Conservation (phyloP, 768 basidiomycete species). For the Hortiboletus flavorubellus region DNA sequence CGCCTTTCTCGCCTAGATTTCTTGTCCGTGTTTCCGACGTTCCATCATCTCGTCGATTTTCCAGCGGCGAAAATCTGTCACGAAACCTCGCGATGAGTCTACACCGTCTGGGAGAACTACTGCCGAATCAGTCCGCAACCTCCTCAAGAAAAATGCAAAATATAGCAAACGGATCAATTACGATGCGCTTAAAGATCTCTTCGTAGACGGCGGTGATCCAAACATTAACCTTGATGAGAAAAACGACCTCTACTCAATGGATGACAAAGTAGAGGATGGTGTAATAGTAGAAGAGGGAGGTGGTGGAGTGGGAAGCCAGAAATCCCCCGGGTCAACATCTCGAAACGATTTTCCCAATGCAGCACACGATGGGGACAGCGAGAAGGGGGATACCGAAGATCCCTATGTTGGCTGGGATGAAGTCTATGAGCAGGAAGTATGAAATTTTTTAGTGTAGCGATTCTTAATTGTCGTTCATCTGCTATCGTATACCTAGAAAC, state of each 20-base stretch:
- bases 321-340: conserved; percentile 33
- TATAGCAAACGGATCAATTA: conserved; percentile 96
- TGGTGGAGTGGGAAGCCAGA: conserved; percentile 30
- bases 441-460: neutral
- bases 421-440: conserved; percentile 71
- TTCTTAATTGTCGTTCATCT: neutral
- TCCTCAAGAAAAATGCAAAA: conserved; percentile 81
- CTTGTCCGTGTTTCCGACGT: conserved; percentile 15
- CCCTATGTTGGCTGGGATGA: conserved; percentile 41
- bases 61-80: conserved; percentile 66
- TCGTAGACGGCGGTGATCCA: conserved; percentile 42
- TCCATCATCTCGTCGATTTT: conserved; percentile 8
- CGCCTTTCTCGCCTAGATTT: conserved; percentile 44
- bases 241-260: conserved; percentile 52
- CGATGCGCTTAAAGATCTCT: conserved; percentile 79
- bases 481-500: neutral
- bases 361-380: conserved; percentile 27
- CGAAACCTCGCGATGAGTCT: conserved; percentile 70
- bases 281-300: conserved; percentile 39
- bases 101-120: conserved; percentile 43
- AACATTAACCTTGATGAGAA: conserved; percentile 37
- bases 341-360: conserved; percentile 2
- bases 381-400: conserved; percentile 38
- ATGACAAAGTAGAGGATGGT: conserved; percentile 44
- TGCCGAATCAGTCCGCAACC: conserved; percentile 36